Conservation (phyloP, 2,329 filamentous ascomycete species). For the Curvularia spicifera region DNA sequence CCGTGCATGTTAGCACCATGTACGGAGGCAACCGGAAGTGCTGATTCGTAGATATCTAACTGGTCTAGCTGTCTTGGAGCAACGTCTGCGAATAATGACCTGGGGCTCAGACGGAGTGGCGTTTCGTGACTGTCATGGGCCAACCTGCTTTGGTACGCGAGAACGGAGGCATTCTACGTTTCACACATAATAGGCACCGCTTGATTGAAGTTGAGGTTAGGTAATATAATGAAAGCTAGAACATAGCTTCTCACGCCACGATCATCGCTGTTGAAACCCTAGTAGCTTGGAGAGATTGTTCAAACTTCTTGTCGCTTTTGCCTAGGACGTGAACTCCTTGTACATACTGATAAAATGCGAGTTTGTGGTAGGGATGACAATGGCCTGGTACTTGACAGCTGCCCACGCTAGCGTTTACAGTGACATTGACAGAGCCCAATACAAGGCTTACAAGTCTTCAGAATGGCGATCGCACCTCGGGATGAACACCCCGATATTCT, state of each 20-base stretch:
- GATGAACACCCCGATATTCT: not conserved
- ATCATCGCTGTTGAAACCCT: slow-evolving; percentile 1
- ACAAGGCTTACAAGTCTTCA: not conserved
- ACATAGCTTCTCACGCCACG: not conserved
- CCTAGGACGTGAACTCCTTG: not conserved
- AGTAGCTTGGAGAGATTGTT: not conserved
- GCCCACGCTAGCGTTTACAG: not conserved
- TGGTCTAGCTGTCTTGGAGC: not conserved
- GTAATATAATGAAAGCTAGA: not conserved
- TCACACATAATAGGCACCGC: not conserved
- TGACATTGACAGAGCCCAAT: not conserved
- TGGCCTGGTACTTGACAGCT: not conserved
- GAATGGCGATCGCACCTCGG: not conserved
- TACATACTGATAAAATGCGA: not conserved
- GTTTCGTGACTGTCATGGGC: not conserved
- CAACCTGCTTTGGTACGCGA: not conserved
- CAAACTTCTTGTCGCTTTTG: not conserved
- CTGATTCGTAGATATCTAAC: not conserved
- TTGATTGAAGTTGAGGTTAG: not conserved
- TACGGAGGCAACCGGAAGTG: not conserved
- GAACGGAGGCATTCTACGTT: not conserved
- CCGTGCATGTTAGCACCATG: not conserved
- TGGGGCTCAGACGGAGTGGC: slow-evolving; percentile 4
- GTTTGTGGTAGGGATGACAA: not conserved
- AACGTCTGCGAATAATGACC: not conserved